phyloP scores from a whole-genome alignment of 495 filamentous ascomycete genomes.

The Lasiosphaeria ovina region DNA sequence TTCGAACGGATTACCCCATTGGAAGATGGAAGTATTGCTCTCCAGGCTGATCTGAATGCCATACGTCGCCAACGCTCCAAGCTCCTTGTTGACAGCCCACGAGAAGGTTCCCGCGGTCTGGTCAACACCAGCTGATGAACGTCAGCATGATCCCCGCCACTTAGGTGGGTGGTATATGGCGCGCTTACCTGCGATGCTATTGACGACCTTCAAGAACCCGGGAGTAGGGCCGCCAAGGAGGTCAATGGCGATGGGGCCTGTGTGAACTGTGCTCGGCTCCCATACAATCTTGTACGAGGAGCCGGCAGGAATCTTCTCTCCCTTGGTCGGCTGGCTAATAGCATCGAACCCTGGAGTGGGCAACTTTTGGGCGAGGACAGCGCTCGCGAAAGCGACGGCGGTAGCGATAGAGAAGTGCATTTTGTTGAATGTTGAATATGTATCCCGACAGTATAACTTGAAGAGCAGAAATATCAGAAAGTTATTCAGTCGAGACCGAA shows the following conservation, averaged over 20 bases:
- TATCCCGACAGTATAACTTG: neutral
- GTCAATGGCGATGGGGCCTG: conserved; percentile 36
- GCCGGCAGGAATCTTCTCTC: conserved; percentile 40
- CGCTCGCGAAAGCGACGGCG: conserved; percentile 43
- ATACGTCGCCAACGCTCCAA: conserved; percentile 40
- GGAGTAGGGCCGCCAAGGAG: conserved; percentile 40
- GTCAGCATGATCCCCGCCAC: conserved; percentile 15
- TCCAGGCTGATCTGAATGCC: conserved; percentile 44
- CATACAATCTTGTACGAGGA: conserved; percentile 36
- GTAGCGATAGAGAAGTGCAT: conserved; percentile 46
- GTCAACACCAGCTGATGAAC: conserved; percentile 29
- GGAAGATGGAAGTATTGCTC: conserved; percentile 38
- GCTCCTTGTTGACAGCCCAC: conserved; percentile 39
- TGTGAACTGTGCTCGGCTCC: conserved; percentile 26
- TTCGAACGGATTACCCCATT: conserved; percentile 51
- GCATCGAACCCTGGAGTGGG: conserved; percentile 38
- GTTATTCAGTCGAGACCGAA: neutral
- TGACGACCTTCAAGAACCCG: conserved; percentile 26
- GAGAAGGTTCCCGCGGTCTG: conserved; percentile 28
- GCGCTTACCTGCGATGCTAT: conserved; percentile 41
- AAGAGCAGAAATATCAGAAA: neutral
- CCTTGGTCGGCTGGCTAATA: conserved; percentile 34
- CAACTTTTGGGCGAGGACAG: conserved; percentile 37
- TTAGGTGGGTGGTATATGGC: neutral
- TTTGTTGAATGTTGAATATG: conserved; percentile 25